These are phyloP conservation scores for Hordeum vulgare DNA, from an alignment of 176 grass and related monocot genomes.

Conservation along the genomic window MorexV3_pseudomolecules_assembly NC_058523.1:181563067-181563566, in stretches of 20 bases:
- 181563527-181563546: constrained; percentile 16
- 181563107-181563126: no score
- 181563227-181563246: neutral
- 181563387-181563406: neutral
- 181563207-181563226: neutral
- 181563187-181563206: neutral
- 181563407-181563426: neutral
- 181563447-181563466: neutral
- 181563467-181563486: neutral
- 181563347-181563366: neutral
- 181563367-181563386: constrained; percentile 14
- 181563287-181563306: constrained; percentile 25
- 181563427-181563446: neutral
- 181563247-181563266: neutral
- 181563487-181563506: neutral
- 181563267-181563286: constrained; percentile 48
- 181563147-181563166: neutral
- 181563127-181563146: no score
- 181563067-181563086: no score
- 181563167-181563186: neutral
- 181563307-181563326: neutral
- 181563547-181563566: neutral
- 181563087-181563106: no score
- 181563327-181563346: neutral
- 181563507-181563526: constrained; percentile 27